Base-by-base conservation (phyloP, 1,284 basidiomycete species). In the Naganishia liquefaciens region DNA sequence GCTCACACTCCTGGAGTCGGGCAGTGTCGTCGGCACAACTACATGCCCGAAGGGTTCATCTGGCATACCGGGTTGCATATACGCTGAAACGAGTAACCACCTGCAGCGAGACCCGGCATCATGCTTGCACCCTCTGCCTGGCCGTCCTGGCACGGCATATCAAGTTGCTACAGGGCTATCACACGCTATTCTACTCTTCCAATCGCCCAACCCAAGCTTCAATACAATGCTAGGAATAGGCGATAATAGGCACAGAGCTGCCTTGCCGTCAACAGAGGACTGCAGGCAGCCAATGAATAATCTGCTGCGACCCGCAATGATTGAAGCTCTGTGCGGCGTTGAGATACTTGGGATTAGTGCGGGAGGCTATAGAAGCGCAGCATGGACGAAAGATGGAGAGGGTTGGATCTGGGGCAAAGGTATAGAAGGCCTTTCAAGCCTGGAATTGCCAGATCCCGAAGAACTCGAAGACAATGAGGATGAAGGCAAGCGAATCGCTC, bases 271-370 rank as follows among this genome's bases (percentile, higher is more conserved):
- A 42, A 58, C 63, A 19, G 21, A 25, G 5, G 51, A 44, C 6
- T 43, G 47, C 44, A 57, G 11, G 28, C 44, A 42, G 15, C 40
- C 63, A 44, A 46, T 42, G 5, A 43, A 39, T 37, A 47, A 58
- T 19, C 25, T 52, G 4, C 21, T 33, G 5, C 46, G 6, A 28
- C 55, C 63, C n/a, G 21, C n/a, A 2, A 27, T 39, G 5, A 55
- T 76, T 11, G 73, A 73, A 25, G 71, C 71, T 2, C 52, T 76
- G 1, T 73, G 73, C 52, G 76, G 75, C 0, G 43, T 73, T 9
- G 72, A 67, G 0, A 67, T 73, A 2, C 30, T 50, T 6, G 11
- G 30, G 3, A 40, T 75, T 17, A 23, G 68, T n/a, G 37, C 69
- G 1, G 75, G 74, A 11, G 62, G 69, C 13, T 73, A 73, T 28